Percentiles rank a stretch among this genome's conserved stretches.
These are phyloP conservation scores for Pythium dissimile DNA, from an alignment of 352 stramenopile genomes.

Conservation along the genomic window DNA sequence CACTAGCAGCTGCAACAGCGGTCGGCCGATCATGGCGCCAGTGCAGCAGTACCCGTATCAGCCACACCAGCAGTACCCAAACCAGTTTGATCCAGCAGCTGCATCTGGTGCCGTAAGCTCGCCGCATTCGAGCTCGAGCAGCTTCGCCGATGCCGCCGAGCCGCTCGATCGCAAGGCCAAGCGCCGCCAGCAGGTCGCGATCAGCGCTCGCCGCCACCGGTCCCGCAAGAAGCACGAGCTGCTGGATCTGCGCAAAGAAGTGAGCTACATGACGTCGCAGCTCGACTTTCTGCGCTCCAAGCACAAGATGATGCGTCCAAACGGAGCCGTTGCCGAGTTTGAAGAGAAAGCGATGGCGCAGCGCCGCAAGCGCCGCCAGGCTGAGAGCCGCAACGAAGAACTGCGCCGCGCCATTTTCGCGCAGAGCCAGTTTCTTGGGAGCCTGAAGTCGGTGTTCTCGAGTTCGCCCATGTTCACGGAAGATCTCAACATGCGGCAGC, in stretches of 20 bases:
- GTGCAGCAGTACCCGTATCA: slow-evolving; percentile 12
- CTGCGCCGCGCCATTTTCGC: slow-evolving; percentile 44
- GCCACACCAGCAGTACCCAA: not conserved
- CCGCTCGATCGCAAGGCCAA: slow-evolving; percentile 40
- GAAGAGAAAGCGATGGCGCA: slow-evolving; percentile 42
- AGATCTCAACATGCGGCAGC: slow-evolving; percentile 45
- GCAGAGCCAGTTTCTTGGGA: slow-evolving; percentile 41
- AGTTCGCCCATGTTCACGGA: slow-evolving; percentile 20
- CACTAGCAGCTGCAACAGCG: not conserved
- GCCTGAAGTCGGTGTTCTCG: slow-evolving; percentile 34
- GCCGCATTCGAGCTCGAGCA: slow-evolving; percentile 24
- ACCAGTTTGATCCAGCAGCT: not conserved
- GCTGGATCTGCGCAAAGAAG: slow-evolving; percentile 43
- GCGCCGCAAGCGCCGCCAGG: slow-evolving; percentile 34
- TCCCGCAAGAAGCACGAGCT: slow-evolving; percentile 57
- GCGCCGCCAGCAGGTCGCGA: slow-evolving; percentile 43
- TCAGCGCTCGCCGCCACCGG: slow-evolving; percentile 44
- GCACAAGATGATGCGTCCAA: slow-evolving; percentile 33
- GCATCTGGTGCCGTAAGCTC: not conserved
- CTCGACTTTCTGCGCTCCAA: slow-evolving; percentile 31
- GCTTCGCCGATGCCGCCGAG: slow-evolving; percentile 21
- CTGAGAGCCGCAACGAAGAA: slow-evolving; percentile 37
- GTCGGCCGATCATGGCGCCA: not conserved
- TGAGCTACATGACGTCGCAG: slow-evolving; percentile 32
- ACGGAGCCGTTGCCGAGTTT: slow-evolving; percentile 28